Conservation (phyloP, 139 green algal species). For the Tetratostichococcus sp. region DNA sequence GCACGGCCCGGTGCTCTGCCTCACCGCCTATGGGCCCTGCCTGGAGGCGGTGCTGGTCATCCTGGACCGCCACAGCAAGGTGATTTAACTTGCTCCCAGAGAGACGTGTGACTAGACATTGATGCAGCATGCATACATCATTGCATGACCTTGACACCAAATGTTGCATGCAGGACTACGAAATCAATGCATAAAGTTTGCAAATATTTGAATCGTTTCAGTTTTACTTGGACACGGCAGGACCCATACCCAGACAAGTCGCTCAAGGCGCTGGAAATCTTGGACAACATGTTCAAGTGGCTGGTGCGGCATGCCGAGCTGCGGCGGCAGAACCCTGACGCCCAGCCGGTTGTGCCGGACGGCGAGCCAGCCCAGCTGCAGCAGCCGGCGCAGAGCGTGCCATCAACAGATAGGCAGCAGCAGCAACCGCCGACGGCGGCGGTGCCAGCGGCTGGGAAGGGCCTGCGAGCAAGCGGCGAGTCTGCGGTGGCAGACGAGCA, state of each 20-base stretch:
- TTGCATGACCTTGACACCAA: no score
- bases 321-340: not conserved
- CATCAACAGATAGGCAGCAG: not conserved
- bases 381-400: no score
- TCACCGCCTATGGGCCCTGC: conserved; percentile 13
- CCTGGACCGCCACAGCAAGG: conserved; percentile 49
- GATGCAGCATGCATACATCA: no score
- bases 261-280: conserved; percentile 40
- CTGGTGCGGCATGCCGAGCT: conserved; percentile 35
- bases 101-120: no score
- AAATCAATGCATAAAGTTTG: no score
- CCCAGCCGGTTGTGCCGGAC: not conserved
- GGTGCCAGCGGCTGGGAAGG: no score
- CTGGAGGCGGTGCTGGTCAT: conserved; percentile 51
- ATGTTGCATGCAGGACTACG: no score
- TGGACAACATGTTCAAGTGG: conserved; percentile 45
- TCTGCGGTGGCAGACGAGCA: no score
- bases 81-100: not conserved
- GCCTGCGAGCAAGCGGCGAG: no score
- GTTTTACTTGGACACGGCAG: no score
- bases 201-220: no score
- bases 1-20: not conserved
- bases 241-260: conserved; percentile 29
- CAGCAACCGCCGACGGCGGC: no score
- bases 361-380: not conserved